Evolutionary conservation across 768 basidiomycete genomes (phyloP).

Genomic region (Boletales sp.): DNA sequence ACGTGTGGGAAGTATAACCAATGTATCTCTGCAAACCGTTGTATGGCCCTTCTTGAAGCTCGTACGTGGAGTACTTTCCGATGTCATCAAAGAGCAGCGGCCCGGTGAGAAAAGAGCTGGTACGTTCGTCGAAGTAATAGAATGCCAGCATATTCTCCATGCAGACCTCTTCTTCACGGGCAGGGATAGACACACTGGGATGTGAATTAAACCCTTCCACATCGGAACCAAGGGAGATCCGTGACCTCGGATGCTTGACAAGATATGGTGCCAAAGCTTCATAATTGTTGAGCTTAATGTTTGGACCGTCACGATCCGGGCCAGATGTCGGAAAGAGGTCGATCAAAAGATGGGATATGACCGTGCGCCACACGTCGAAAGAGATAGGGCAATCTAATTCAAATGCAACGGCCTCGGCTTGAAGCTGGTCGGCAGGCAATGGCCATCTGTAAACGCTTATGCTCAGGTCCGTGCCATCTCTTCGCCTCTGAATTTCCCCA

Average conservation of each 20-base stretch:
- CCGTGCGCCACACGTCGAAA: conserved; percentile 37
- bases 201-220: conserved; percentile 6
- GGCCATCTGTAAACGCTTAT: conserved; percentile 42
- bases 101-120: conserved; percentile 12
- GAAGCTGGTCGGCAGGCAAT: conserved; percentile 28
- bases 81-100: neutral
- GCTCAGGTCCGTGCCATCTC: conserved; percentile 1
- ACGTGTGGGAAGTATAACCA: conserved; percentile 31
- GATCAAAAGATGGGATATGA: conserved; percentile 26
- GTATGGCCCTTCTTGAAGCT: conserved; percentile 33
- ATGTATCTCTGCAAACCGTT: conserved; percentile 33
- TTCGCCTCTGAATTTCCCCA: neutral
- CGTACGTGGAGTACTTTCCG: conserved; percentile 25
- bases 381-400: conserved; percentile 36
- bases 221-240: conserved; percentile 36
- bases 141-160: conserved; percentile 31
- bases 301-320: neutral
- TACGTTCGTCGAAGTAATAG: conserved; percentile 24
- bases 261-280: neutral
- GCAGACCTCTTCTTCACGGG: conserved; percentile 13
- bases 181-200: conserved; percentile 8
- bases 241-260: conserved; percentile 9
- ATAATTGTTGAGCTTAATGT: conserved; percentile 6
- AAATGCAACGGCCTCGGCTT: conserved; percentile 34
- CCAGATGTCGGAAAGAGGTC: conserved; percentile 27